Conservation (phyloP, 495 filamentous ascomycete species). For the Neurospora sp. region DNA sequence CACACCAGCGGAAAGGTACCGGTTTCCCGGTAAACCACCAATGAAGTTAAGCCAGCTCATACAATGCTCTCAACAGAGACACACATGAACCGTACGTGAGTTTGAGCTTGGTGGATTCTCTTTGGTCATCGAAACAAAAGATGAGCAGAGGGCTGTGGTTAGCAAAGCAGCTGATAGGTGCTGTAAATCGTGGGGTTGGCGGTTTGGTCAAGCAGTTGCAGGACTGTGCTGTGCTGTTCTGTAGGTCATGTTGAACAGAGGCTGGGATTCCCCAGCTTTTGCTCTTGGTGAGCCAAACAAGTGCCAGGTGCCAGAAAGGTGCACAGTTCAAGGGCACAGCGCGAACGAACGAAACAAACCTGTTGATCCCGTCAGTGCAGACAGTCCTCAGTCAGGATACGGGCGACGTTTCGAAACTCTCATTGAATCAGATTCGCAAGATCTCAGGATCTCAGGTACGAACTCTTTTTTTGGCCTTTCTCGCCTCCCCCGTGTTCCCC, state of each 20-base stretch:
- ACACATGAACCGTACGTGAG: not conserved
- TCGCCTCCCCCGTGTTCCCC: not conserved
- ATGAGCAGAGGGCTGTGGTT: not conserved
- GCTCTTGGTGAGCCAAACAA: not conserved
- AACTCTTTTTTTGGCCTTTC: not conserved
- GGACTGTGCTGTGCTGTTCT: not conserved
- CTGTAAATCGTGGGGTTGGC: not conserved
- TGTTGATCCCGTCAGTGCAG: not conserved
- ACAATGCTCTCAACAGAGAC: not conserved
- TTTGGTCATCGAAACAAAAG: not conserved
- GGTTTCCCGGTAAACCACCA: not conserved
- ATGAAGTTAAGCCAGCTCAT: not conserved
- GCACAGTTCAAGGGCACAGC: not conserved
- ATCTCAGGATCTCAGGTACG: not conserved
- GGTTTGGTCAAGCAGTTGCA: not conserved
- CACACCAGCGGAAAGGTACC: not conserved
- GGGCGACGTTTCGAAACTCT: not conserved
- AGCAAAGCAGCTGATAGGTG: not conserved
- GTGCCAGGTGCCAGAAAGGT: too few species aligned
- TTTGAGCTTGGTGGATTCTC: not conserved
- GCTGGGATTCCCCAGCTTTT: not conserved
- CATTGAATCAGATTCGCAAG: not conserved
- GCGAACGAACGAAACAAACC: not conserved
- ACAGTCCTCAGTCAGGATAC: not conserved
- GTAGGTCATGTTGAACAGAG: not conserved